A percentile compares a stretch with the other conserved stretches of the same genome.
phyloP scores from a whole-genome alignment of 192 early-diverging fungal species.

The Podila clonocystis region DNA sequence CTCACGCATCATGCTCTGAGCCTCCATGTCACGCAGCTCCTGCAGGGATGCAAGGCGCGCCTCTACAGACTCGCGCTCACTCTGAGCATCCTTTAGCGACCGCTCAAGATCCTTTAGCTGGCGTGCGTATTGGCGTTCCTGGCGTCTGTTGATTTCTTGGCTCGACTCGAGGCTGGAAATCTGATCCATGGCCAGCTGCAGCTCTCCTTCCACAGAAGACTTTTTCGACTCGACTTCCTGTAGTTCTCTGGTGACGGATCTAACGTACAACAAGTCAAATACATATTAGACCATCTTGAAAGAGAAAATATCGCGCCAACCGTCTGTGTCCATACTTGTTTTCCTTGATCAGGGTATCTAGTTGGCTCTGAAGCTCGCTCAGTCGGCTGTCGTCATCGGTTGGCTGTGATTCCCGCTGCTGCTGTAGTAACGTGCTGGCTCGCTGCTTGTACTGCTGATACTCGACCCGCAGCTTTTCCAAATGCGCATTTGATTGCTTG shows the following conservation, averaged over 20 bases:
- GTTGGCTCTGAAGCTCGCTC: conserved; percentile 31
- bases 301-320: background rate
- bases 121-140: conserved; percentile 33
- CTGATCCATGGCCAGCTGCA: conserved; percentile 43
- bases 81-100: conserved; percentile 34
- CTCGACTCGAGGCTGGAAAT: conserved; percentile 39
- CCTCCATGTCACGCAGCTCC: conserved; percentile 37
- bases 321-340: conserved; percentile 21
- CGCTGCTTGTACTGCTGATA: conserved; percentile 69
- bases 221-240: conserved; percentile 29
- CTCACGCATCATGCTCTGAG: conserved; percentile 44
- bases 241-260: conserved; percentile 22
- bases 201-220: conserved; percentile 18
- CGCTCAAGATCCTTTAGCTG: conserved; percentile 47
- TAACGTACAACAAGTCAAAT: background rate
- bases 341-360: conserved; percentile 32
- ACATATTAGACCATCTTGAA: too few relatives aligned
- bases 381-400: conserved; percentile 29
- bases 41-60: conserved; percentile 41
- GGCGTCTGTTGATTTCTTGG: conserved; percentile 40
- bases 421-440: conserved; percentile 58
- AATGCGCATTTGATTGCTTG: conserved; percentile 54
- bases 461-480: conserved; percentile 55
- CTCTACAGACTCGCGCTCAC: conserved; percentile 33
- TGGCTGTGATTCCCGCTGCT: conserved; percentile 42